Evolutionary conservation across 345 rosid genomes (phyloP).

Genomic region (Salix purpurea): DNA sequence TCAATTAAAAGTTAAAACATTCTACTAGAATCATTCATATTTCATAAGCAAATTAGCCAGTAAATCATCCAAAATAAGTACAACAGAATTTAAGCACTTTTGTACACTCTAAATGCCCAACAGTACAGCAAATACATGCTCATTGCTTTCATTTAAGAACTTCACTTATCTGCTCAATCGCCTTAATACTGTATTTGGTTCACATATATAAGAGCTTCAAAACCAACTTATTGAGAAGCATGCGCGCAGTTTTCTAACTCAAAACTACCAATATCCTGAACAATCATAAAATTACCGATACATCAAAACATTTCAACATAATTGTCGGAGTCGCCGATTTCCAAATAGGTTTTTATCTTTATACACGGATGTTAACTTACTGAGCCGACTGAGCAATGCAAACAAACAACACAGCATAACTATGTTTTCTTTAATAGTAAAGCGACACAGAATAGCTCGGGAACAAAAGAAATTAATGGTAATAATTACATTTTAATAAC

Average conservation of each 20-base stretch:
- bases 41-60: background rate
- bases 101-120: background rate
- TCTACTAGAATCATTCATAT: background rate
- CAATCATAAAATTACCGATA: background rate
- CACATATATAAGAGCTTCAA: background rate
- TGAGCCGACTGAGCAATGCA: background rate
- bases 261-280: background rate
- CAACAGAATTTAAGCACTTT: background rate
- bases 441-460: background rate
- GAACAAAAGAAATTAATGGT: background rate
- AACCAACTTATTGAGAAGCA: background rate
- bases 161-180: background rate
- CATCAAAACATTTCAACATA: background rate
- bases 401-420: background rate
- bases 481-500: background rate
- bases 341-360: background rate
- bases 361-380: background rate
- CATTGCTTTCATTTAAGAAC: background rate
- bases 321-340: background rate
- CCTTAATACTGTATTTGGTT: background rate
- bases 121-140: background rate
- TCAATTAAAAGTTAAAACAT: background rate
- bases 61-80: background rate
- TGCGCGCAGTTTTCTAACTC: background rate
- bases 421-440: background rate